phyloP scores from a whole-genome alignment of 371 early-diverging fungal species.

The Syncephalastrum contaminatum region DNA sequence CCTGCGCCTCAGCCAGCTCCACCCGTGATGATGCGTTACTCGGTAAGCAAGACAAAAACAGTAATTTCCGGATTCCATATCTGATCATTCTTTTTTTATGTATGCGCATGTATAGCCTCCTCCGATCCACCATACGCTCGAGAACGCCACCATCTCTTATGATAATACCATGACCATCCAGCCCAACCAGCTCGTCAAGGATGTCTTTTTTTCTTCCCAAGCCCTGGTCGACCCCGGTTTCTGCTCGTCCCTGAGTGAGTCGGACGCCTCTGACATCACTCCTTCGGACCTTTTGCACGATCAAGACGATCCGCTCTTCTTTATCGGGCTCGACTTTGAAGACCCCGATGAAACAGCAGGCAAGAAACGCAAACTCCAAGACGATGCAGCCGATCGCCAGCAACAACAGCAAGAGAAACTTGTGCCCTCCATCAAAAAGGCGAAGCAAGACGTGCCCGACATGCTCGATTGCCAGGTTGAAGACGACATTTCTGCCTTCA shows the following conservation, averaged over 20 bases:
- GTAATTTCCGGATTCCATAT: too few species aligned
- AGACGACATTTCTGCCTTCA: too few species aligned
- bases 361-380: background rate
- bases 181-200: conserved; percentile 38
- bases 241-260: conserved; percentile 29
- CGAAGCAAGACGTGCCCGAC: too few species aligned
- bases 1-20: too few species aligned
- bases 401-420: conserved; percentile 7
- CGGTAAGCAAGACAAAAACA: too few species aligned
- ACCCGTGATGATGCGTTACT: too few species aligned
- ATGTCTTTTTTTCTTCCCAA: conserved; percentile 44
- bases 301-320: conserved; percentile 25
- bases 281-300: conserved; percentile 30
- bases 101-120: conserved; percentile 1
- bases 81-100: too few species aligned
- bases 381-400: background rate
- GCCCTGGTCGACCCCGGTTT: conserved; percentile 24
- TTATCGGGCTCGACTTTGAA: conserved; percentile 22
- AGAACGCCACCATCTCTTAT: conserved; percentile 50
- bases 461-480: too few species aligned
- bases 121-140: conserved; percentile 50
- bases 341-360: conserved; percentile 3
- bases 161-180: conserved; percentile 26
- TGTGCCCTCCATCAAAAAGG: too few species aligned
- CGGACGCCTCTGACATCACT: conserved; percentile 20